phyloP scores from a whole-genome alignment of 176 grass and related monocot genomes.

The Triticum aestivum region IWGSC_CS_RefSeq_v2.1 NC_057806.1:266065789-266066288 shows the following conservation, averaged over 20 bases:
- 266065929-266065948: not conserved
- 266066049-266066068: slow-evolving; percentile 41
- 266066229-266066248: not conserved
- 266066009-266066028: no score
- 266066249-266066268: not conserved
- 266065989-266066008: not conserved
- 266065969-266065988: slow-evolving; percentile 3
- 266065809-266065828: not conserved
- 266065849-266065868: not conserved
- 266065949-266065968: not conserved
- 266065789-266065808: not conserved
- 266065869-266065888: not conserved
- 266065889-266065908: not conserved
- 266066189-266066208: not conserved
- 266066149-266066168: slow-evolving; percentile 34
- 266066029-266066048: slow-evolving; percentile 33
- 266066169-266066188: not conserved
- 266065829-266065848: not conserved
- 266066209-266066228: not conserved
- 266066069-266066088: slow-evolving; percentile 58
- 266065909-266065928: not conserved
- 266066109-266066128: slow-evolving; percentile 38
- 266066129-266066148: slow-evolving; percentile 26
- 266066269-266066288: slow-evolving; percentile 5
- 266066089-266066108: slow-evolving; percentile 43